Base-by-base conservation (phyloP, 2,329 filamentous ascomycete genomes). In the Mariannaea sp. region DNA sequence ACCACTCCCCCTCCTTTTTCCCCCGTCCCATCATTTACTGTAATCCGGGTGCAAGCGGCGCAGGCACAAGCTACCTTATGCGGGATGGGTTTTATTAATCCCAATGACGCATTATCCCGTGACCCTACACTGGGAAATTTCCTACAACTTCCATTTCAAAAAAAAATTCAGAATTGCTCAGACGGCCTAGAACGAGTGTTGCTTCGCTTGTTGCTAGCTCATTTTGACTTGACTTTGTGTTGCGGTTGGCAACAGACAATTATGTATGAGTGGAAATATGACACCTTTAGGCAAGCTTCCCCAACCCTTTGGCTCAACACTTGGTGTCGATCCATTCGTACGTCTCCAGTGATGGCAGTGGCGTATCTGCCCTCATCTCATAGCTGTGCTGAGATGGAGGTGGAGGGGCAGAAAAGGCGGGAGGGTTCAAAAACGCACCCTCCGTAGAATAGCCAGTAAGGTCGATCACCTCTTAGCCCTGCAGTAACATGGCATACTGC, bases 261-360 rank as follows among this genome's bases (percentile, higher is more conserved):
- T n/a, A n/a, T n/a, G n/a, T n/a, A n/a, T n/a, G n/a, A n/a, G n/a
- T n/a, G n/a, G n/a, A n/a, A n/a, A n/a, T n/a, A n/a, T n/a, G n/a
- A n/a, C n/a, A n/a, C n/a, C n/a, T n/a, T n/a, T n/a, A 17, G 40
- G 36, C 39, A 30, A 49, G 38, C 38, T 27, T 49, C 29, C 20
- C 27, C 35, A 17, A 22, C 27, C 20, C 26, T 39, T 19, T 42
- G 46, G 41, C 39, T 49, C 46, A 49, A 17, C 5, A 20, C 9
- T 24, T 8, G 2, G 3, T n/a, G 38, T 42, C 46, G 45, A 49
- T 49, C 38, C 35, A n/a, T 27, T 29, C 30, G 36, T 20, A 35
- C 20, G 46, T 41, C 44, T n/a, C 29, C 26, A 49, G 36, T 27
- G 46, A 42, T 49, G 46, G 29, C 14, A 24, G 46, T 49, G 46